Conservation (phyloP, 495 filamentous ascomycete genomes). For the Cenococcum geophilum region DNA sequence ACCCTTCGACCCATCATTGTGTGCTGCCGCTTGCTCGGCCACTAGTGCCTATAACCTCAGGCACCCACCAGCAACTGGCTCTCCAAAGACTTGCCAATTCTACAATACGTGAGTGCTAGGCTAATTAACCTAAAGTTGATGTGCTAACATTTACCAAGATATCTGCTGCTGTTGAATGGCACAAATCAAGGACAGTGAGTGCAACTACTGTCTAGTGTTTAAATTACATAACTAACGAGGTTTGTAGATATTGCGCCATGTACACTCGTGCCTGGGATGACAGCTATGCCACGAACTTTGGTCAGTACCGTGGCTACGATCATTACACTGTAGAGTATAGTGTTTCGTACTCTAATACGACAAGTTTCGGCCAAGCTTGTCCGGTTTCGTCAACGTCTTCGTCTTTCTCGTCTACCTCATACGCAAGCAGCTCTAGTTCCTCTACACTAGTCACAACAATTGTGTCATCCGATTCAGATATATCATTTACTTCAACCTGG, state of each 20-base stretch:
- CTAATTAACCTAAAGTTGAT: too few relatives aligned
- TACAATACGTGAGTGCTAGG: not conserved
- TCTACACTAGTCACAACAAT: not conserved
- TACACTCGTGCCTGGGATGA: not conserved
- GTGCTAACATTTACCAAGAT: not conserved
- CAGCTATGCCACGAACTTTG: not conserved
- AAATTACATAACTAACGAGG: too few relatives aligned
- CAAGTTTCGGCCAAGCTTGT: not conserved
- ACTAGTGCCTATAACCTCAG: not conserved
- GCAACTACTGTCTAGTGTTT: too few relatives aligned
- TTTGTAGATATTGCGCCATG: not conserved
- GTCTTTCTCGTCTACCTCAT: not conserved
- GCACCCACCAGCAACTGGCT: not conserved
- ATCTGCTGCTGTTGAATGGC: not conserved
- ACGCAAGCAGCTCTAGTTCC: not conserved
- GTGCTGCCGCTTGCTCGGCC: not conserved
- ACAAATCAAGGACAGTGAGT: not conserved
- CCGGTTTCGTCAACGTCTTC: not conserved
- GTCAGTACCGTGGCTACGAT: not conserved
- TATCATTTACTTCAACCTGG: too few relatives aligned
- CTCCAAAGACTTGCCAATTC: not conserved
- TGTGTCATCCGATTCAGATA: not conserved
- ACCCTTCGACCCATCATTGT: not conserved
- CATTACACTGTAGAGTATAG: not conserved
- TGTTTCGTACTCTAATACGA: not conserved